These are phyloP conservation scores for Brassica carinata DNA, from an alignment of 345 rosid species.

Conservation along the genomic window DNA sequence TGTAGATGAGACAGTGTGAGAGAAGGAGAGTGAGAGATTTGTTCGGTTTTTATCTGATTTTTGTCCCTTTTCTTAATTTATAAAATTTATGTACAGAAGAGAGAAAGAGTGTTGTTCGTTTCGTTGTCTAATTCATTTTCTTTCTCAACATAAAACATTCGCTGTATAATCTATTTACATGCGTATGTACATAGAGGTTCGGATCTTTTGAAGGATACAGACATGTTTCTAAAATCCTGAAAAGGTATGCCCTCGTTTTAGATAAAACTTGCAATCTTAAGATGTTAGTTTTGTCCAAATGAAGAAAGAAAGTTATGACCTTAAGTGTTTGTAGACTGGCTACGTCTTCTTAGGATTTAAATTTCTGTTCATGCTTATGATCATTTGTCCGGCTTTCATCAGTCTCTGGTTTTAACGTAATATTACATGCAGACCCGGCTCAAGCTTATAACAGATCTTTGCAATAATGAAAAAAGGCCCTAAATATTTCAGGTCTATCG, in stretches of 20 bases:
- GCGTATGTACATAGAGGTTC: constrained; percentile 12
- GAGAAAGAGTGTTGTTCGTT: constrained; percentile 28
- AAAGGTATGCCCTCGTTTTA: not conserved
- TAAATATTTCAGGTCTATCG: too few relatives aligned
- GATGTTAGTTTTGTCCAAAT: not conserved
- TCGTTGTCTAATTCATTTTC: constrained; percentile 36
- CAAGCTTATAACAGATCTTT: too few relatives aligned
- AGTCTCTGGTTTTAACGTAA: not conserved
- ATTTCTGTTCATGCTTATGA: too few relatives aligned
- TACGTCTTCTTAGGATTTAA: not conserved
- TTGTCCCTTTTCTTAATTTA: not conserved
- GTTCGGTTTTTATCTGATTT: constrained; percentile 29
- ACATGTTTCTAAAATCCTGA: not conserved
- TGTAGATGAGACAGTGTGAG: constrained; percentile 55
- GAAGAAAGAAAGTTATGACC: not conserved
- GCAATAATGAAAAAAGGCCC: too few relatives aligned
- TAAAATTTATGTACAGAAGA: constrained; percentile 25
- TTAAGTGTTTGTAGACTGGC: not conserved
- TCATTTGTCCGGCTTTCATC: too few relatives aligned
- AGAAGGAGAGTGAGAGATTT: constrained; percentile 8
- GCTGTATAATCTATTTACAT: constrained; percentile 28
- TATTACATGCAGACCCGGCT: too few relatives aligned
- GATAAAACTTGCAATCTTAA: not conserved
- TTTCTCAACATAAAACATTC: constrained; percentile 34
- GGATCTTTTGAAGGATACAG: not conserved